These are phyloP conservation scores for Triticum monococcum DNA, from an alignment of 176 grass and related monocot species.

Conservation along the genomic window DNA sequence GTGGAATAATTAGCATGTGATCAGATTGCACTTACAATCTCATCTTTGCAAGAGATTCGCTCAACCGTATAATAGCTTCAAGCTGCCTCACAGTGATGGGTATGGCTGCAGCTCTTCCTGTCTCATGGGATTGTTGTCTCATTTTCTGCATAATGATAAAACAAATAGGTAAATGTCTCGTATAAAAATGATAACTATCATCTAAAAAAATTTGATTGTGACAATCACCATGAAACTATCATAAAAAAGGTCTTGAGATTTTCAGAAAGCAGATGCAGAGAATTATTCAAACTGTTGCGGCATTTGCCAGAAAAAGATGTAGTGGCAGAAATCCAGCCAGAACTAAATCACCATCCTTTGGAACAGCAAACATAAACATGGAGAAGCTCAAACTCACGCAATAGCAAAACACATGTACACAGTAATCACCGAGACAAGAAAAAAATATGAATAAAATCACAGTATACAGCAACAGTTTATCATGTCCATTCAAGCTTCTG, in stretches of 20 bases:
- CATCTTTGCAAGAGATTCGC: constrained; percentile 98
- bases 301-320: background rate
- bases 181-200: background rate
- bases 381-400: background rate
- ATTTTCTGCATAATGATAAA: constrained; percentile 73
- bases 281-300: background rate
- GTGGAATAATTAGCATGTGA: background rate
- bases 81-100: constrained; percentile 98
- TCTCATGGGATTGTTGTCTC: constrained; percentile 93
- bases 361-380: background rate
- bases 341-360: background rate
- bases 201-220: background rate
- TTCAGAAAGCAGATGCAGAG: background rate
- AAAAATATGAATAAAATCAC: background rate
- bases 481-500: background rate
- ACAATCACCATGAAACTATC: background rate
- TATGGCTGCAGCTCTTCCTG: constrained; percentile 74
- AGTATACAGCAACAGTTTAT: background rate
- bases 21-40: constrained; percentile 66
- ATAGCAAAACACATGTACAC: background rate
- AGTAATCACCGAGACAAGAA: background rate
- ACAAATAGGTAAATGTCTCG: background rate
- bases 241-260: background rate
- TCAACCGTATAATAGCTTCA: constrained; percentile 94
- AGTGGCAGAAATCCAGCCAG: constrained; percentile 1